Evolutionary conservation across 805 yeast species (phyloP).

Genomic region (Candida easanensis): DNA sequence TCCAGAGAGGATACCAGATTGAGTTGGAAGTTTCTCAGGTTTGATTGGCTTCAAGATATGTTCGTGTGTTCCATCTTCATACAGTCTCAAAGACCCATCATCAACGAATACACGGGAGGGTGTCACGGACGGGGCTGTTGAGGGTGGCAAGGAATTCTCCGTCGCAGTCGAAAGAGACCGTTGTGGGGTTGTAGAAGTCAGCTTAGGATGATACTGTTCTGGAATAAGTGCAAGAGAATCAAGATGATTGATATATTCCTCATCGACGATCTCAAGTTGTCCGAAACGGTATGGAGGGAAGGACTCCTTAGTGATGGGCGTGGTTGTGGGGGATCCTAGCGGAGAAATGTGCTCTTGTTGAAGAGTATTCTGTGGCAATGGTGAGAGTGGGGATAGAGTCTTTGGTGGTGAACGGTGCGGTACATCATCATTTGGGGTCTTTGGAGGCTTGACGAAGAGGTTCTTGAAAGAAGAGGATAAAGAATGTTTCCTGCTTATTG

Average conservation of each 20-base stretch:
- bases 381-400: neutral
- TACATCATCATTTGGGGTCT: neutral
- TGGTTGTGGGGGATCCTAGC: neutral
- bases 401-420: neutral
- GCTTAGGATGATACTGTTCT: neutral
- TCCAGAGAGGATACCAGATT: conserved; percentile 24
- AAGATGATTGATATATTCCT: neutral
- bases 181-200: neutral
- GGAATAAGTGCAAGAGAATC: neutral
- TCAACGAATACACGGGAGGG: conserved; percentile 2
- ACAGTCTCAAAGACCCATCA: conserved; percentile 20
- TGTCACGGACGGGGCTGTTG: neutral
- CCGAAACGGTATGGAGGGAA: neutral
- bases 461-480: conserved; percentile 22
- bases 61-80: conserved; percentile 26
- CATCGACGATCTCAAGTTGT: conserved; percentile 2
- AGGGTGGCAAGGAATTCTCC: neutral
- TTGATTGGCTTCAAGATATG: conserved; percentile 23
- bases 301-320: conserved; percentile 1
- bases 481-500: conserved; percentile 13
- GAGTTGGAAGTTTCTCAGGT: conserved; percentile 23
- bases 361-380: neutral
- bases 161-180: neutral
- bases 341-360: conserved; percentile 3
- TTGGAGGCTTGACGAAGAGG: conserved; percentile 21